Evolutionary conservation across 2,329 filamentous ascomycete genomes (phyloP), one percentile per base, ranked within the genome.

Genomic region (Pseudophaeomoniella oleicola): DNA sequence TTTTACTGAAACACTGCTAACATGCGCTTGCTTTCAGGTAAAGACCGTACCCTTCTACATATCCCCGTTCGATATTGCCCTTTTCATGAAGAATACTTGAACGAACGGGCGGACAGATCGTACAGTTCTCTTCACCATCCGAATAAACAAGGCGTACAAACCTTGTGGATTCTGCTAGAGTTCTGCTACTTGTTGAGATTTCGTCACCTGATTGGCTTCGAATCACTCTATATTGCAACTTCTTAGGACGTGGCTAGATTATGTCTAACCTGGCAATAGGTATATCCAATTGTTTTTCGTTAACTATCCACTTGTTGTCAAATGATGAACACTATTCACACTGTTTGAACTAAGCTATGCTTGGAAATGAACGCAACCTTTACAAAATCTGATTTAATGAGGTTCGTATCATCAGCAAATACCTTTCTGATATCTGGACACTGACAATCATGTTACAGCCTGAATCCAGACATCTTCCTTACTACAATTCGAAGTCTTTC

Each of bases 61-160:
- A 42, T 37, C 46, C 40, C 42, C 44, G 45, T 36, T 30, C 32
- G 30, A 35, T 39, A 32, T 15, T 35, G 15, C 15, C 39, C 41
- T 41, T 38, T 50, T 55, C 51, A 70, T 75, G 72, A 77, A 67
- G 68, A 77, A 66, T 60, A 55, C 53, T 70, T 71, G 71, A 76
- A 75, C 72, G 72, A 72, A 71, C 72, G 71, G 72, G 72, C 72
- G 72, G 72, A 75, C 72, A 76, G 66, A 78, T 61, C 62, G 62
- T 67, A 61, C 65, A 60, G 62, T 55, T 60, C 47, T 52, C 53
- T 56, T 54, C 53, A 53, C 65, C 66, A 63, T 67, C 57, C 58
- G 47, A 51, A 66, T 62, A 69, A 59, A 60, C 63, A 63, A 62
- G 62, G 57, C 69, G 69, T 77, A 76, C 72, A 76, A 76, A 72